Conservation (phyloP, 2,329 filamentous ascomycete genomes). For the Trichoderma sp. region DNA sequence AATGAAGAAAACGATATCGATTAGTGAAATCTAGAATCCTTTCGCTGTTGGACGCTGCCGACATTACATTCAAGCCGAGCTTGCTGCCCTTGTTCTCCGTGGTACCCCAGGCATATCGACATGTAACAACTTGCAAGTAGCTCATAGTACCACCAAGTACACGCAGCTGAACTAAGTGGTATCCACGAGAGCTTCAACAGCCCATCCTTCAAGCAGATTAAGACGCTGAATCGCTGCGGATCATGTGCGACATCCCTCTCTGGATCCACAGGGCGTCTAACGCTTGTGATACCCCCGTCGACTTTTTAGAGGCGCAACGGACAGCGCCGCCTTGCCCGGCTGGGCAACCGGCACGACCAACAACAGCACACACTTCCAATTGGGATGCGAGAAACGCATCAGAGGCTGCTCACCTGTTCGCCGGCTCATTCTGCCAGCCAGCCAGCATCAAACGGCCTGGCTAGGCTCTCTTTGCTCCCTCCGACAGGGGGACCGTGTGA, state of each 20-base stretch:
- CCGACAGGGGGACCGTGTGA: background rate
- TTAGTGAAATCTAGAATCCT: background rate
- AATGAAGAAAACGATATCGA: background rate
- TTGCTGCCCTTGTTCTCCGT: background rate
- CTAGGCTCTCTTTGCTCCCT: background rate
- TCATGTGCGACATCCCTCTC: slow-evolving; percentile 40
- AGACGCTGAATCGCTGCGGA: slow-evolving; percentile 34
- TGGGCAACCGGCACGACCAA: slow-evolving; percentile 30
- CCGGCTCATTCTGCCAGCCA: background rate
- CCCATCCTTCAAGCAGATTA: slow-evolving; percentile 37
- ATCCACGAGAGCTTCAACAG: slow-evolving; percentile 1
- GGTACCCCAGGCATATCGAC: background rate
- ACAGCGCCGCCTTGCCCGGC: slow-evolving; percentile 21
- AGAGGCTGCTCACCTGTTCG: slow-evolving; percentile 8
- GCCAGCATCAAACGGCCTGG: background rate
- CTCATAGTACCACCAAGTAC: background rate
- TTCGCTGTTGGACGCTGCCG: slow-evolving; percentile 1
- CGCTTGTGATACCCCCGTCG: slow-evolving; percentile 34
- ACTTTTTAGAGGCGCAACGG: slow-evolving; percentile 27
- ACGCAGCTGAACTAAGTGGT: background rate
- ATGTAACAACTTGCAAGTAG: background rate
- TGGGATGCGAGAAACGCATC: slow-evolving; percentile 9
- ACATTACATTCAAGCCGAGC: background rate
- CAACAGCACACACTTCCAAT: slow-evolving; percentile 31
- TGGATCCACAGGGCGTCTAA: slow-evolving; percentile 40